Percentiles rank a stretch among this genome's conserved stretches.
Conservation (phyloP, 768 basidiomycete genomes). For the Mycena rosella region DNA sequence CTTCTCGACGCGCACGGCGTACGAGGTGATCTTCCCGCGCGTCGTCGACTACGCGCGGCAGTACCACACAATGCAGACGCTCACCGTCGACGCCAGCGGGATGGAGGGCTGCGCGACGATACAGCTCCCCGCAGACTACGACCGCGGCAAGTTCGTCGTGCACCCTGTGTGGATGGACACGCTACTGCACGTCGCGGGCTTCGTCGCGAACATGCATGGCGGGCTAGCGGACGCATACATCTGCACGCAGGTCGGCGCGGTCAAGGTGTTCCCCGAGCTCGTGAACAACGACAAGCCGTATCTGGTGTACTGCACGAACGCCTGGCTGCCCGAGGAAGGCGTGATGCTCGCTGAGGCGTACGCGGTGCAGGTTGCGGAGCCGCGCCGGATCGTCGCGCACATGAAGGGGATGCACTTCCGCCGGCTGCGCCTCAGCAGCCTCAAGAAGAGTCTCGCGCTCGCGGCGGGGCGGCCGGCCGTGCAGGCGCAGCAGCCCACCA, state of each 20-base stretch:
- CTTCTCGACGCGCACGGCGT: conserved; percentile 68
- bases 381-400: conserved; percentile 63
- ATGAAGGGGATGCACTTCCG: conserved; percentile 72
- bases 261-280: conserved; percentile 60
- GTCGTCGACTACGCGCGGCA: conserved; percentile 72
- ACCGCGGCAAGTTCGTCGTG: conserved; percentile 52
- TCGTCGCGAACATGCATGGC: conserved; percentile 72
- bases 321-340: conserved; percentile 57
- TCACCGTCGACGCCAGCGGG: conserved; percentile 62
- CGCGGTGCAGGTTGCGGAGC: conserved; percentile 56
- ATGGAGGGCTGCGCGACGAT: conserved; percentile 67
- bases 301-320: conserved; percentile 64
- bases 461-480: conserved; percentile 42
- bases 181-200: conserved; percentile 77
- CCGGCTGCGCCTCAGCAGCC: conserved; percentile 61
- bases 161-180: conserved; percentile 76
- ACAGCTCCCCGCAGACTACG: conserved; percentile 51
- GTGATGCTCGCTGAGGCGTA: conserved; percentile 65
- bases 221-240: conserved; percentile 68
- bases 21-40: conserved; percentile 77
- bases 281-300: conserved; percentile 58
- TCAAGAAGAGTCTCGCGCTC: conserved; percentile 60
- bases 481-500: neutral
- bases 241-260: conserved; percentile 65
- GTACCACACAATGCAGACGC: conserved; percentile 69